phyloP scores from a whole-genome alignment of 2,329 filamentous ascomycete species.

The Colletotrichum simmondsii region DNA sequence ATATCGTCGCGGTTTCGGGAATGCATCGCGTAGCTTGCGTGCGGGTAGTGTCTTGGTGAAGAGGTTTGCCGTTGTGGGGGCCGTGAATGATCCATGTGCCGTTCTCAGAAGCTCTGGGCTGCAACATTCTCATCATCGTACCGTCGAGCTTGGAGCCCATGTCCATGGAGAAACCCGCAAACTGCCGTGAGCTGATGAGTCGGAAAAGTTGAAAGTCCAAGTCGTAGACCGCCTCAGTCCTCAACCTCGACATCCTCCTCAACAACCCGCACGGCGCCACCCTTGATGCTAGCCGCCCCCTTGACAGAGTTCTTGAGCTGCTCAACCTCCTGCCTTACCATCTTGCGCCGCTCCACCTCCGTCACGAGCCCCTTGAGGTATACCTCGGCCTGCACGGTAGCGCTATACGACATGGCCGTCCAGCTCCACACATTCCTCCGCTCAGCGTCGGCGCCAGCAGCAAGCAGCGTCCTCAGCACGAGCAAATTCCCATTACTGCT shows the following conservation, averaged over 20 bases:
- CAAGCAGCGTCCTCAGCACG: slow-evolving; percentile 79
- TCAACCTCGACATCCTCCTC: slow-evolving; percentile 42
- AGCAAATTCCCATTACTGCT: slow-evolving; percentile 84
- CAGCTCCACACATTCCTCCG: slow-evolving; percentile 81
- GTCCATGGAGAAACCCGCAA: neutral
- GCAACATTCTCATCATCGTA: neutral
- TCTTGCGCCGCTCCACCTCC: slow-evolving; percentile 74
- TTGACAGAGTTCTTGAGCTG: slow-evolving; percentile 47
- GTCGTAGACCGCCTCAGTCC: slow-evolving; percentile 38
- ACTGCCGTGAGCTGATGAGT: no score
- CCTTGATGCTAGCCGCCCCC: slow-evolving; percentile 48
- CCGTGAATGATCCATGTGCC: neutral
- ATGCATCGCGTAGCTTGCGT: neutral
- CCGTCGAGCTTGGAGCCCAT: neutral
- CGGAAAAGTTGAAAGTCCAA: neutral
- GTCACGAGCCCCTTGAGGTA: slow-evolving; percentile 83
- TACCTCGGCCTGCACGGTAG: slow-evolving; percentile 84
- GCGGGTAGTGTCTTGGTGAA: neutral
- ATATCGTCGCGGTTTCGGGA: neutral
- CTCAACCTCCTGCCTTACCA: slow-evolving; percentile 49
- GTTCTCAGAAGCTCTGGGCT: neutral
- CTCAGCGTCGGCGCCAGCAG: slow-evolving; percentile 80
- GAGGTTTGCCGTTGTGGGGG: neutral
- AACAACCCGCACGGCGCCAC: slow-evolving; percentile 57
- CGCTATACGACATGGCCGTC: slow-evolving; percentile 85